Conservation (phyloP, 2,329 filamentous ascomycete species). For the Ophiosphaerella herpotricha region DNA sequence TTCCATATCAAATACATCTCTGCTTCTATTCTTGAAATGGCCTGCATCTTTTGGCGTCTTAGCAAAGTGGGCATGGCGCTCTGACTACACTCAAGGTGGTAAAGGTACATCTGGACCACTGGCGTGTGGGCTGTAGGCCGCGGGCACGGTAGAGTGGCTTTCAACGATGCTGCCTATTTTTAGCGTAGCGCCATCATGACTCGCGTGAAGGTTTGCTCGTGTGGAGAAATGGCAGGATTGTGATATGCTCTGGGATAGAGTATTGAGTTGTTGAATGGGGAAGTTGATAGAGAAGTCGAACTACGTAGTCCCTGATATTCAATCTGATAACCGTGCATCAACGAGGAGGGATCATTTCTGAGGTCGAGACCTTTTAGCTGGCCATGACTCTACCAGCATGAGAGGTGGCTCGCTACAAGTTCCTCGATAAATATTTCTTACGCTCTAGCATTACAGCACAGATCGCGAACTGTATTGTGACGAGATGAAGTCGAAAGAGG, state of each 20-base stretch:
- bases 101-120: background rate
- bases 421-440: too few relatives aligned
- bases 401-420: too few relatives aligned
- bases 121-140: background rate
- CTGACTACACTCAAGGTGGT: conserved; percentile 3
- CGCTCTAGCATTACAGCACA: too few relatives aligned
- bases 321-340: background rate
- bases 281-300: background rate
- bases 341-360: background rate
- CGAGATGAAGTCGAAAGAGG: background rate
- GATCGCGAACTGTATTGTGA: background rate
- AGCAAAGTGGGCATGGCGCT: conserved; percentile 1
- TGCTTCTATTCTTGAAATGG: conserved; percentile 9
- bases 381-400: too few relatives aligned
- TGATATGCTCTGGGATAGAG: too few relatives aligned
- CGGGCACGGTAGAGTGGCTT: background rate
- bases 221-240: too few relatives aligned
- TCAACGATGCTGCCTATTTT: conserved; percentile 15
- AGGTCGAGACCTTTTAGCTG: too few relatives aligned
- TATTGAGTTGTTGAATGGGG: background rate
- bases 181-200: conserved; percentile 8
- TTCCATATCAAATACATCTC: background rate
- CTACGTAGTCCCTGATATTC: background rate
- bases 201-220: conserved; percentile 2
- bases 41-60: conserved; percentile 7